A percentile compares a stretch with the other conserved stretches of the same genome.
phyloP scores from a whole-genome alignment of 2,329 filamentous ascomycete species.

The Fusarium caatingaense region DNA sequence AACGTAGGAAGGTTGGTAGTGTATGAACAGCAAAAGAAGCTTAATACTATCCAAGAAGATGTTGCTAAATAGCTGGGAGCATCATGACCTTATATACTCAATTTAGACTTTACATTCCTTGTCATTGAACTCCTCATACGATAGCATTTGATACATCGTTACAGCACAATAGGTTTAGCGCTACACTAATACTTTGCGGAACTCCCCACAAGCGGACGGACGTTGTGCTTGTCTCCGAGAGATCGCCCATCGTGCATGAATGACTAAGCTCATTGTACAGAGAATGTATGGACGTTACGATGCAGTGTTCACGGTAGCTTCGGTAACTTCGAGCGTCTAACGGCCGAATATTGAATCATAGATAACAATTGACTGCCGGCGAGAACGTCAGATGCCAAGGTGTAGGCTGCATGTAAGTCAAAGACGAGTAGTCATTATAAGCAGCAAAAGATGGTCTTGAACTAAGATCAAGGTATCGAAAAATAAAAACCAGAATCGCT shows the following conservation, averaged over 20 bases:
- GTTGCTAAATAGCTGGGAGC: neutral
- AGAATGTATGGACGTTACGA: neutral
- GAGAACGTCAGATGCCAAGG: neutral
- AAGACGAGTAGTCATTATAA: neutral
- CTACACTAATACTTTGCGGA: neutral
- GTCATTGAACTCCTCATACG: neutral
- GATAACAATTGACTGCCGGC: neutral
- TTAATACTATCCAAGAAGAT: neutral
- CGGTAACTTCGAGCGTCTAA: neutral
- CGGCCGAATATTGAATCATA: neutral
- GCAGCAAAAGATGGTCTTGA: conserved; percentile 8
- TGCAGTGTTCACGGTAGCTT: neutral
- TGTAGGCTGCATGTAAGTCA: neutral
- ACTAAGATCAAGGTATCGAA: conserved; percentile 38
- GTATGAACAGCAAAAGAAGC: neutral
- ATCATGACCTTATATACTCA: conserved; percentile 13
- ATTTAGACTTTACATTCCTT: neutral
- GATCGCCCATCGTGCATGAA: conserved; percentile 27
- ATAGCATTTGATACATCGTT: neutral
- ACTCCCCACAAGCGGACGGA: conserved; percentile 13
- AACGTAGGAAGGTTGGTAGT: neutral
- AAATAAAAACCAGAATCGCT: conserved; percentile 24
- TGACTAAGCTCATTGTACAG: conserved; percentile 25
- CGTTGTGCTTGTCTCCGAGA: conserved; percentile 28
- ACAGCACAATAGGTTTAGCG: neutral